Evolutionary conservation across 305 asterid species (phyloP).

Genomic region (Caryopteris hybrid): DNA sequence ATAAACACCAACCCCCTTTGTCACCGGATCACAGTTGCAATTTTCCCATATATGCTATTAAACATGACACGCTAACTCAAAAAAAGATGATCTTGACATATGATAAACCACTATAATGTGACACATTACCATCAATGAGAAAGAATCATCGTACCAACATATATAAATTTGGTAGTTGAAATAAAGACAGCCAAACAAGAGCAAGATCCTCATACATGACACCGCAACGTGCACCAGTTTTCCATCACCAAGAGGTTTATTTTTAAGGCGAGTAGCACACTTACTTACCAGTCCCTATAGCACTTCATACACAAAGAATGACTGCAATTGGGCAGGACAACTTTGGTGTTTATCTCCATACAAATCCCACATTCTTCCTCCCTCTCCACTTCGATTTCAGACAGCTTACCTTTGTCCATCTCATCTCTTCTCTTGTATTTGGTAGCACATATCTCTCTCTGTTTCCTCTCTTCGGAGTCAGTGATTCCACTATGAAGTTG

Average conservation of each 20-base stretch:
- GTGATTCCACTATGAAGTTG: constrained; percentile 70
- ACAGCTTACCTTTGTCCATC: constrained; percentile 52
- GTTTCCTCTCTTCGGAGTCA: constrained; percentile 77
- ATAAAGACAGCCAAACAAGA: background rate
- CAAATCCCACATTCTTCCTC: constrained; percentile 97
- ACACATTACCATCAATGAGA: background rate
- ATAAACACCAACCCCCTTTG: too few relatives aligned
- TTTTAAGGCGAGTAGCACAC: background rate
- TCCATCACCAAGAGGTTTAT: too few relatives aligned
- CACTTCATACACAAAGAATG: constrained; percentile 85
- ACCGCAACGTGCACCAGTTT: too few relatives aligned
- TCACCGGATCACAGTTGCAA: too few relatives aligned
- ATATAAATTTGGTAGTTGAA: background rate
- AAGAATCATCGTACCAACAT: background rate
- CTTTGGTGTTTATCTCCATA: constrained; percentile 74
- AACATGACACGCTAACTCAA: background rate
- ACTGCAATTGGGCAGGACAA: constrained; percentile 77
- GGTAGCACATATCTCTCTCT: constrained; percentile 50
- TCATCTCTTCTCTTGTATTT: constrained; percentile 52
- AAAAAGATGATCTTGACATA: background rate
- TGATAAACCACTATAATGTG: background rate
- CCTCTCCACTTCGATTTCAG: constrained; percentile 74
- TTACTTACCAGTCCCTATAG: constrained; percentile 65
- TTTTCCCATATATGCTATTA: too few relatives aligned
- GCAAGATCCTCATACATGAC: background rate